Evolutionary conservation across 2,329 filamentous ascomycete genomes (phyloP).

Genomic region (Raffaelea albimanens): DNA sequence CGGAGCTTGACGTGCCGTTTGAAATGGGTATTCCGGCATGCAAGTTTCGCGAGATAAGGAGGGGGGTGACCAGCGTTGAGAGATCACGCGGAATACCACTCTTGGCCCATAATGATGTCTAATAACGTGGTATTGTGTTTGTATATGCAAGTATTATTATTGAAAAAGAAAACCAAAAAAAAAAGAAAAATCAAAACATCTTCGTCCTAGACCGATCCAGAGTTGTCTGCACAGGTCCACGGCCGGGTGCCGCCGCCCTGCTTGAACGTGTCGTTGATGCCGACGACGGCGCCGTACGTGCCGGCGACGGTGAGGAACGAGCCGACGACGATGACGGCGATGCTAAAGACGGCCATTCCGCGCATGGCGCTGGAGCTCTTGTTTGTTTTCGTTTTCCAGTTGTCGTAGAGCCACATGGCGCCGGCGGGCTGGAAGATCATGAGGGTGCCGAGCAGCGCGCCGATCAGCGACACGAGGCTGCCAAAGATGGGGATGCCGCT

Average conservation of each 20-base stretch:
- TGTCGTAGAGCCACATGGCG: conserved; percentile 5
- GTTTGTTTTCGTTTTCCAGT: conserved; percentile 1
- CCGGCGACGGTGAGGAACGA: conserved; percentile 29
- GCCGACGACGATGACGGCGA: conserved; percentile 23
- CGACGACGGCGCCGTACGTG: conserved; percentile 35
- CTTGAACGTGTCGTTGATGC: conserved; percentile 40
- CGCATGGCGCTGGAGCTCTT: neutral
- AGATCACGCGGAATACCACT: no score
- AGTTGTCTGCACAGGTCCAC: conserved; percentile 3
- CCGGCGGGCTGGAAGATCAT: conserved; percentile 5
- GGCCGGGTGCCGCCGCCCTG: neutral
- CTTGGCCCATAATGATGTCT: no score
- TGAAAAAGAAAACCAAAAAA: no score
- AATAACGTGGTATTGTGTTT: no score
- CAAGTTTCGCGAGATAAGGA: no score
- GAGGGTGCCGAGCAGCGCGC: neutral
- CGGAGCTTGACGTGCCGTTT: no score
- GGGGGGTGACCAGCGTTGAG: no score
- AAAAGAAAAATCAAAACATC: no score
- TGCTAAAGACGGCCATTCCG: neutral
- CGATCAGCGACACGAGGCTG: conserved; percentile 2
- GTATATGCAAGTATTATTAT: no score
- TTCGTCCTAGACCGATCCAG: conserved; percentile 2
- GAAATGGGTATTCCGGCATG: no score
- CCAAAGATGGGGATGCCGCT: conserved; percentile 4